These are phyloP conservation scores for Puccinia novopanici DNA, from an alignment of 1,284 basidiomycete species.

Conservation along the genomic window DNA sequence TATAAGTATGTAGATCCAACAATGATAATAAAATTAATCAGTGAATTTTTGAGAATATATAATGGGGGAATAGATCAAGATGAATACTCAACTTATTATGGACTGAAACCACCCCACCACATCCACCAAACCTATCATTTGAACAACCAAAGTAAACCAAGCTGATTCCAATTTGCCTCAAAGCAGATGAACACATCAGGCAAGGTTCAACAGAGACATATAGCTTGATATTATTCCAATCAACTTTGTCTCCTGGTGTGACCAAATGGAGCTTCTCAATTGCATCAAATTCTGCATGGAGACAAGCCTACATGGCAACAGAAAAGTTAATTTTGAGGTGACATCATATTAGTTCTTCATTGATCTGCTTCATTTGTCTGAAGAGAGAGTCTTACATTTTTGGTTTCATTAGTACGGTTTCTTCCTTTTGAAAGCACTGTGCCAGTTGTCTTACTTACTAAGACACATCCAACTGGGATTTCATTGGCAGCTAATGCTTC, in stretches of 20 bases:
- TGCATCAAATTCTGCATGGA: constrained; percentile 96
- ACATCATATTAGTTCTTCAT: background rate
- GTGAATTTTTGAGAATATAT: background rate
- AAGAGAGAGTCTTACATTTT: constrained; percentile 68
- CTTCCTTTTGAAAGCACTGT: constrained; percentile 77
- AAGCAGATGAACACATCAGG: constrained; percentile 96
- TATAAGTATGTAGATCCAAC: background rate
- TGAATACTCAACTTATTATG: constrained; percentile 68
- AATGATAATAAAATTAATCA: background rate
- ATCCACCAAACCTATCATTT: constrained; percentile 96
- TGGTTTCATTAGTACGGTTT: constrained; percentile 90
- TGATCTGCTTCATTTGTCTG: background rate
- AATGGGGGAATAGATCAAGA: background rate
- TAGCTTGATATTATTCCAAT: constrained; percentile 76
- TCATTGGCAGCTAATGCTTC: constrained; percentile 83
- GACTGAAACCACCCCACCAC: constrained; percentile 88
- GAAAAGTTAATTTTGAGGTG: background rate
- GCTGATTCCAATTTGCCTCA: constrained; percentile 88
- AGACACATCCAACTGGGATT: constrained; percentile 95
- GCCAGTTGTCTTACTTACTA: constrained; percentile 71
- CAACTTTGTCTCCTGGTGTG: constrained; percentile 7
- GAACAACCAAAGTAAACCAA: constrained; percentile 90
- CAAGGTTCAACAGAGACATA: constrained; percentile 99
- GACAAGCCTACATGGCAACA: constrained; percentile 72
- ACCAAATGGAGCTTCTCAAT: constrained; percentile 75